Evolutionary conservation across 2,329 filamentous ascomycete species (phyloP), one percentile per base, ranked within the genome.

Genomic region (Colletotrichum magnum): DNA sequence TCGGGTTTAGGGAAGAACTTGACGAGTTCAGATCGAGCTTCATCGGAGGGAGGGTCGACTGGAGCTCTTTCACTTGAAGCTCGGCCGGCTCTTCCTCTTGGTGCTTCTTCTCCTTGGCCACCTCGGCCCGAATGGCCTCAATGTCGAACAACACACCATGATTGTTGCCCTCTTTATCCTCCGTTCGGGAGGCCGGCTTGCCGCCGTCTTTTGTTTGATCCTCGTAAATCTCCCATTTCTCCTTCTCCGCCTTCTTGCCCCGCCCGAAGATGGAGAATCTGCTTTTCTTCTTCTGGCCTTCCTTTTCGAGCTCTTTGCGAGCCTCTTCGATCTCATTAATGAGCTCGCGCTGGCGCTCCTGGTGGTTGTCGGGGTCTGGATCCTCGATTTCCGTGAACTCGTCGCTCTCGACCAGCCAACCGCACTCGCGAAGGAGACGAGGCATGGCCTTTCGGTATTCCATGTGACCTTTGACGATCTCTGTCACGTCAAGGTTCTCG

Each of bases 331-430:
- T 97, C 81, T 99, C 96, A 75, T 93, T 94, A 78, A 99, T 97
- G 50, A 99, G 88, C 80, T 98, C 95, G 64, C 94, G 88, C 80
- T 99, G 96, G 56, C 95, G 88, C 77, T 94, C 88, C 58, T 89
- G 87, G 80, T 98, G 95, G 74, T 97, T 95, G 0, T 98, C 96
- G 0, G 96, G 96, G 76, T 99, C 96, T 0, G 96, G 94, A 74
- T 99, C 96, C 78, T 98, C 96, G 69, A 99, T 98, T 80, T 99
- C 96, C 1, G 89, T 91, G 77, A 98, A 99, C 78, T 98, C 95
- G 74, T 98, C 94, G 72, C 92, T 95, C 76, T 97, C 92, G 4
- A 98, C 93, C 61, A 92, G 83, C 94, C 95, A 99, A 16, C 95
- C 96, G 43, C 95, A 94, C 77, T 95, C 92, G 71, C 94, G 90